These are phyloP conservation scores for Phytophthora fragariae DNA, from an alignment of 352 stramenopile genomes.

Conservation along the genomic window DNA sequence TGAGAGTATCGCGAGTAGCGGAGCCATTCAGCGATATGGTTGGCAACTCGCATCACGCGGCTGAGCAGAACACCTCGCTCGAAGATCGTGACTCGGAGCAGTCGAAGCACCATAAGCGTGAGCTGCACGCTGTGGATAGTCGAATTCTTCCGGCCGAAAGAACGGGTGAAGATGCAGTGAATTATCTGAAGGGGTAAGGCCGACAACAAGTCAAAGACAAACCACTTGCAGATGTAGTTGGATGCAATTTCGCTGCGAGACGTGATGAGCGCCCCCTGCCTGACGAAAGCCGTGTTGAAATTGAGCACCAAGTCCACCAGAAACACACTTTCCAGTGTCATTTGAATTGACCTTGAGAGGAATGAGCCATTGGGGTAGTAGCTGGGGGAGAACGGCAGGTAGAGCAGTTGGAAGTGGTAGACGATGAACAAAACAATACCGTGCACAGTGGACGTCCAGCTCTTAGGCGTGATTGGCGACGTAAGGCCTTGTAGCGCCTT, in stretches of 20 bases:
- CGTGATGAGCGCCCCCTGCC: neutral
- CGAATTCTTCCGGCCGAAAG: constrained; percentile 10
- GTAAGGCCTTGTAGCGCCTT: neutral
- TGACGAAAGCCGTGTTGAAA: constrained; percentile 18
- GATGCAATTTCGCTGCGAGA: constrained; percentile 21
- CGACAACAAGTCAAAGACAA: constrained; percentile 18
- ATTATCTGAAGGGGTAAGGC: constrained; percentile 5
- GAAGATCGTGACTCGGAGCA: constrained; percentile 14
- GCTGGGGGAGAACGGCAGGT: constrained; percentile 19
- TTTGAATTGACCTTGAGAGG: neutral
- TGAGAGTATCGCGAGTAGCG: constrained; percentile 41
- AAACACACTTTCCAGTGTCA: constrained; percentile 3
- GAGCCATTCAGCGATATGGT: constrained; percentile 29
- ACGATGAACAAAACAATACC: constrained; percentile 25
- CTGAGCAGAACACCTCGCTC: constrained; percentile 33
- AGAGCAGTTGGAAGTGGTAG: constrained; percentile 24
- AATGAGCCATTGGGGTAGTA: constrained; percentile 6
- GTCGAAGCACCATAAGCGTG: constrained; percentile 29
- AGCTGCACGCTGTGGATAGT: neutral
- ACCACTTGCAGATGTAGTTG: constrained; percentile 4
- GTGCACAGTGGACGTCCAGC: constrained; percentile 23
- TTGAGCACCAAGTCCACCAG: constrained; percentile 19
- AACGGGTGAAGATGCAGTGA: neutral
- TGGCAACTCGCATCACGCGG: constrained; percentile 26
- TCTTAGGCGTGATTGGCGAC: neutral